Conservation (phyloP, 768 basidiomycete genomes). For the Russula vinacea region DNA sequence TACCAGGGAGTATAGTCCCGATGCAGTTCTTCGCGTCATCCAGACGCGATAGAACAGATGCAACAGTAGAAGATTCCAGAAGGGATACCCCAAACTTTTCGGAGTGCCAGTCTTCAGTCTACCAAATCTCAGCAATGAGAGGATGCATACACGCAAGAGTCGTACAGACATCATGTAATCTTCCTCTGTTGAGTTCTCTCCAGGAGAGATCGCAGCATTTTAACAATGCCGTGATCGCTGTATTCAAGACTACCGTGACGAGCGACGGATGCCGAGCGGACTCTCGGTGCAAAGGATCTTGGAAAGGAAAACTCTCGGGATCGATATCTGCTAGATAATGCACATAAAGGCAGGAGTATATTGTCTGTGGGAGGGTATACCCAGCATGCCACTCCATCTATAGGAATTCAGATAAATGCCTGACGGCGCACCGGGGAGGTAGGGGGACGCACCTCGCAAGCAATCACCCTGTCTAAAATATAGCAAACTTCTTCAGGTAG, state of each 20-base stretch:
- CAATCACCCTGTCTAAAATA: slow-evolving; percentile 75
- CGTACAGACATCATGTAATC: slow-evolving; percentile 64
- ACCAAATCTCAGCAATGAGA: slow-evolving; percentile 29
- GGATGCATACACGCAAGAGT: slow-evolving; percentile 11
- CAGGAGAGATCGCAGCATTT: slow-evolving; percentile 83
- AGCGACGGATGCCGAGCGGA: slow-evolving; percentile 56
- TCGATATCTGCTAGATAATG: slow-evolving; percentile 62
- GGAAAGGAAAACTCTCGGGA: slow-evolving; percentile 45
- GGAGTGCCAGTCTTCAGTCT: slow-evolving; percentile 87
- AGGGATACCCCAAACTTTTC: slow-evolving; percentile 84
- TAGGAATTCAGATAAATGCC: slow-evolving; percentile 27
- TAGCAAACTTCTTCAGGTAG: slow-evolving; percentile 82
- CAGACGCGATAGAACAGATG: slow-evolving; percentile 50
- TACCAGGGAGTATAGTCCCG: slow-evolving; percentile 29
- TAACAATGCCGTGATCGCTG: slow-evolving; percentile 62
- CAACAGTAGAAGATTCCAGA: slow-evolving; percentile 58
- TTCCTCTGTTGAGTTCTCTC: slow-evolving; percentile 74
- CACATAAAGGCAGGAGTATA: slow-evolving; percentile 74
- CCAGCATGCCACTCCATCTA: slow-evolving; percentile 86
- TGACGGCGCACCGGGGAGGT: neutral
- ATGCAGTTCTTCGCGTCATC: slow-evolving; percentile 67
- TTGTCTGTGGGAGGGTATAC: slow-evolving; percentile 79
- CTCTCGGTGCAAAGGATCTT: slow-evolving; percentile 36
- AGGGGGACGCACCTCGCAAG: slow-evolving; percentile 63
- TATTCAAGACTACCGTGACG: slow-evolving; percentile 62